Evolutionary conservation across 2,329 filamentous ascomycete genomes (phyloP).

Genomic region (Neofusicoccum laricinum): DNA sequence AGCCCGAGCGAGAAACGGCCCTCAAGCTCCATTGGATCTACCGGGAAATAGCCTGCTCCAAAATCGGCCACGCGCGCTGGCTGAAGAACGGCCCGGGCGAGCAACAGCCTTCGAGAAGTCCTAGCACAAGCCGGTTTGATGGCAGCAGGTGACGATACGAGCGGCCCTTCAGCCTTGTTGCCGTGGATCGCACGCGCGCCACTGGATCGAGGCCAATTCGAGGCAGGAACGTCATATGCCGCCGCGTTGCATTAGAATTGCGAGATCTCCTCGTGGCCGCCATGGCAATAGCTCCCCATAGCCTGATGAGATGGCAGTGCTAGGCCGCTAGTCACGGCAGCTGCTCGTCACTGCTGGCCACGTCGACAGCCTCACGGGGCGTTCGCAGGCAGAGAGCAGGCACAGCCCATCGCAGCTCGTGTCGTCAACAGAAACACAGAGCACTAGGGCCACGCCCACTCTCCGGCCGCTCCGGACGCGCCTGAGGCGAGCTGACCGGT

Average conservation of each 20-base stretch:
- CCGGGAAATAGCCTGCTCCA: constrained; percentile 9
- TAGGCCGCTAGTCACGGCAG: background rate
- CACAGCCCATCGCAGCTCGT: background rate
- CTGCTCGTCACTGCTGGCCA: background rate
- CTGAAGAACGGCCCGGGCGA: constrained; percentile 9
- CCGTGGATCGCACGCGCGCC: constrained; percentile 1
- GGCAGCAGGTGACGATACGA: constrained; percentile 1
- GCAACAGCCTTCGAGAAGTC: constrained; percentile 6
- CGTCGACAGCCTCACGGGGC: background rate
- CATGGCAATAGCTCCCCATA: background rate
- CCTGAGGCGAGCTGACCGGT: constrained; percentile 26
- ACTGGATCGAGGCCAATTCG: background rate
- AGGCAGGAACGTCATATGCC: constrained; percentile 6
- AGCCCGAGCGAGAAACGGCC: constrained; percentile 8
- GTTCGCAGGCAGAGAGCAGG: background rate
- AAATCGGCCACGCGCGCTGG: constrained; percentile 5
- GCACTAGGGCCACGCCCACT: constrained; percentile 20
- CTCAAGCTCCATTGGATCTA: constrained; percentile 6
- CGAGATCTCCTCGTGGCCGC: constrained; percentile 3
- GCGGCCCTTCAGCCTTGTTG: constrained; percentile 7
- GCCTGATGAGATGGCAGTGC: background rate
- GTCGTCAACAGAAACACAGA: constrained; percentile 21
- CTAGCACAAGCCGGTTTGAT: constrained; percentile 11
- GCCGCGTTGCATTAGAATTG: background rate
- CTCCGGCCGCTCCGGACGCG: constrained; percentile 6